Evolutionary conservation across 2,329 filamentous ascomycete genomes (phyloP).

Genomic region (Keithomyces neogunnii): DNA sequence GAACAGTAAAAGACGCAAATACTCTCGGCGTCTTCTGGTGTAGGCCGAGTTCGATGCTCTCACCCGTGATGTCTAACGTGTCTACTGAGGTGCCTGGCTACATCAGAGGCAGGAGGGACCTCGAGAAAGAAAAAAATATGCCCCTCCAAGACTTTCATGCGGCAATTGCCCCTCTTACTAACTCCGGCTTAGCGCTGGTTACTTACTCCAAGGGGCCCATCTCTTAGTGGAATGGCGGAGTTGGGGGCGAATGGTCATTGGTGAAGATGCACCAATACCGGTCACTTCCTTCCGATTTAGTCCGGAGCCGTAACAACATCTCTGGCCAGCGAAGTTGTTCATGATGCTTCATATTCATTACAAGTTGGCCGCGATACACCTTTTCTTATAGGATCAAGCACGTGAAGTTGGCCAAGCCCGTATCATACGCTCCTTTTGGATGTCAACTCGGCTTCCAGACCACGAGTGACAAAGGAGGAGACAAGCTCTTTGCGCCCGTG

Average conservation of each 20-base stretch:
- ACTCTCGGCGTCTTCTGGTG: neutral
- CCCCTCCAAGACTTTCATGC: constrained; percentile 11
- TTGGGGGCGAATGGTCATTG: neutral
- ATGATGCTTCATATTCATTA: too few species aligned
- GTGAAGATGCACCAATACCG: neutral
- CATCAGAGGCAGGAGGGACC: neutral
- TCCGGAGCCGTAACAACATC: too few species aligned
- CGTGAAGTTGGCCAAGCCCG: neutral
- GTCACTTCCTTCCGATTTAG: too few species aligned
- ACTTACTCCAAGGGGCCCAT: neutral
- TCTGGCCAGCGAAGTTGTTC: too few species aligned
- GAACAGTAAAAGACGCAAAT: neutral
- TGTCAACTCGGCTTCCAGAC: too few species aligned
- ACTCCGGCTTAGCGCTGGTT: constrained; percentile 16
- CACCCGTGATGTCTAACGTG: constrained; percentile 3
- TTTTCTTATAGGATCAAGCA: neutral
- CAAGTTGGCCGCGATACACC: neutral
- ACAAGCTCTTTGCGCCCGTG: neutral
- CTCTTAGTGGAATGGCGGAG: too few species aligned
- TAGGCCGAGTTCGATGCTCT: neutral
- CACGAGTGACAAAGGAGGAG: too few species aligned
- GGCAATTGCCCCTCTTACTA: constrained; percentile 22
- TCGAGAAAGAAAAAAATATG: constrained; percentile 10
- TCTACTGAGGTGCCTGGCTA: constrained; percentile 1
- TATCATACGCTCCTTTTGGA: neutral